Percentiles rank a stretch among this genome's conserved stretches.
Conservation (phyloP, 2,329 filamentous ascomycete genomes). For the Talaromyces sp. region DNA sequence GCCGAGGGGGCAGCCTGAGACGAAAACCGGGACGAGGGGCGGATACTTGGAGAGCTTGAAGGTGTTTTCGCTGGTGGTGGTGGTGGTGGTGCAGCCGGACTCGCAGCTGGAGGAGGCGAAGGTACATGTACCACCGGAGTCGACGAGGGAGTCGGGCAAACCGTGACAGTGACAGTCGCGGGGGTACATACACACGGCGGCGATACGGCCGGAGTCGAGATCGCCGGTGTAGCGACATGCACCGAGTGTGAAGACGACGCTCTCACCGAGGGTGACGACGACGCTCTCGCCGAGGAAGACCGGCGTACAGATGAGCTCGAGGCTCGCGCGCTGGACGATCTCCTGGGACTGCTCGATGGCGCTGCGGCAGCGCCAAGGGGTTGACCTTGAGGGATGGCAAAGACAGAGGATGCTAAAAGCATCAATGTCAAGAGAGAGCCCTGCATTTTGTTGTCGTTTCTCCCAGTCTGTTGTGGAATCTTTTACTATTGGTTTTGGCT, state of each 20-base stretch:
- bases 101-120: not conserved
- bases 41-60: constrained; percentile 1
- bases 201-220: not conserved
- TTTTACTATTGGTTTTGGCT: not conserved
- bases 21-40: not conserved
- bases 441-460: not conserved
- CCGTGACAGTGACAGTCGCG: not conserved
- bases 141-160: not conserved
- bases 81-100: not conserved
- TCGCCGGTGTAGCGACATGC: not conserved
- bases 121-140: not conserved
- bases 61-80: too few relatives aligned
- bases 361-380: not conserved
- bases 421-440: not conserved
- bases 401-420: constrained; percentile 6
- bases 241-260: not conserved
- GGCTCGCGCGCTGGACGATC: not conserved
- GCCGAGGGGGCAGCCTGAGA: not conserved
- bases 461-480: not conserved
- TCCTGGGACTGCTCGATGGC: not conserved
- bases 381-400: constrained; percentile 4
- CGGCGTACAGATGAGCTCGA: not conserved
- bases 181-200: not conserved
- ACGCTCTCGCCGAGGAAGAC: not conserved
- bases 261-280: not conserved